Percentiles rank a stretch among this genome's conserved stretches.
Evolutionary conservation across 75 land plant genomes (phyloP).

Genomic region (Picea sitchensis): DNA sequence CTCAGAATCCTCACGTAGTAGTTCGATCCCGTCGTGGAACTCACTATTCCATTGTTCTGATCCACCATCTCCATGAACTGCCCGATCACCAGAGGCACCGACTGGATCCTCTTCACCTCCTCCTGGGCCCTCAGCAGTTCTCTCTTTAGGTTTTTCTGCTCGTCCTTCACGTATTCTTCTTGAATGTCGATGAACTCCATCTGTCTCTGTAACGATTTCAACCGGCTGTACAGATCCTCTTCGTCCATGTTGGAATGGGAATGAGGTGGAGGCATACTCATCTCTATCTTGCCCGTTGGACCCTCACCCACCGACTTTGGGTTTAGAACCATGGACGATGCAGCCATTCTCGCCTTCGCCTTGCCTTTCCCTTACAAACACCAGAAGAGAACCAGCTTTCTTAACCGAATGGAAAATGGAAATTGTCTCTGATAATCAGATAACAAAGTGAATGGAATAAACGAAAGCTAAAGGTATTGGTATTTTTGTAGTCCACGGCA

Average conservation of each 20-base stretch:
- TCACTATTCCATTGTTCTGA: slow-evolving; percentile 81
- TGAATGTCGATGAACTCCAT: slow-evolving; percentile 84
- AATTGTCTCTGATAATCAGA: no score
- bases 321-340: slow-evolving; percentile 27
- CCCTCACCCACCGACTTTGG: slow-evolving; percentile 12
- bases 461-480: no score
- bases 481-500: no score
- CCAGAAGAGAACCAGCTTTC: no score
- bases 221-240: slow-evolving; percentile 72
- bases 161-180: slow-evolving; percentile 88
- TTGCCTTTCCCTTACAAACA: no score
- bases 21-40: slow-evolving; percentile 85
- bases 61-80: slow-evolving; percentile 95
- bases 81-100: slow-evolving; percentile 82
- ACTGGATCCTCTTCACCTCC: slow-evolving; percentile 92
- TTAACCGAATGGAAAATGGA: no score
- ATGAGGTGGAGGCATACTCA: no score
- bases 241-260: slow-evolving; percentile 32
- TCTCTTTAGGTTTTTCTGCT: slow-evolving; percentile 74
- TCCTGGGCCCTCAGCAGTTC: slow-evolving; percentile 81
- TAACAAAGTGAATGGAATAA: no score
- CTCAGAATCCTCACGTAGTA: slow-evolving; percentile 81
- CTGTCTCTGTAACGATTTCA: slow-evolving; percentile 66
- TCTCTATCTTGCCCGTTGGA: no score
- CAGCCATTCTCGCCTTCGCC: slow-evolving; percentile 7